These are phyloP conservation scores for Exsudoporus floridanus DNA, from an alignment of 1,284 basidiomycete genomes.

Conservation along the genomic window DNA sequence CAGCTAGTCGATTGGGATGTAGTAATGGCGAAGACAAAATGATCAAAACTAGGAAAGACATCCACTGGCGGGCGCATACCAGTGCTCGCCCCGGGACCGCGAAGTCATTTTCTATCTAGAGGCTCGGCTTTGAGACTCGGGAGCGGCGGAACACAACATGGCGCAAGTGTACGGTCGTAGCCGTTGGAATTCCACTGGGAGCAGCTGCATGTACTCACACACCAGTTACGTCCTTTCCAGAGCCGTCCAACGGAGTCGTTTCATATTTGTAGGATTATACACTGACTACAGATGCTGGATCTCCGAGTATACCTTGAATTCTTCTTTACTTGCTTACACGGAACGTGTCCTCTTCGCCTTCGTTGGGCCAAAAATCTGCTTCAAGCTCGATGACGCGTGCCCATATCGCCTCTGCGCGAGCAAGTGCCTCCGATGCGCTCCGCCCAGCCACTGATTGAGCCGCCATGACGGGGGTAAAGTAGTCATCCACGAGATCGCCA, in stretches of 20 bases:
- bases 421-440: conserved; percentile 10
- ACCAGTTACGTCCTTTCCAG: not conserved
- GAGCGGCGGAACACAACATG: too few relatives aligned
- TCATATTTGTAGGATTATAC: not conserved
- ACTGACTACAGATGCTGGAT: not conserved
- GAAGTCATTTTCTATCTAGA: too few relatives aligned
- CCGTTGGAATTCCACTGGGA: not conserved
- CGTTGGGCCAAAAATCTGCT: conserved; percentile 57
- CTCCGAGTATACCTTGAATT: not conserved
- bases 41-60: too few relatives aligned
- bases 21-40: too few relatives aligned
- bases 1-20: too few relatives aligned
- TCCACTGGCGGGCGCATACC: too few relatives aligned
- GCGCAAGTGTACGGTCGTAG: not conserved
- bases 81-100: too few relatives aligned
- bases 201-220: not conserved
- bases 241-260: too few relatives aligned
- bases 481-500: conserved; percentile 51
- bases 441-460: conserved; percentile 9
- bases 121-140: too few relatives aligned
- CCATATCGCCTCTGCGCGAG: conserved; percentile 55
- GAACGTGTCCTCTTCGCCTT: conserved; percentile 24
- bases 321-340: not conserved
- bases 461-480: conserved; percentile 19
- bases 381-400: conserved; percentile 58